A percentile compares a stretch with the other conserved stretches of the same genome.
These are phyloP conservation scores for Beauveria scarabaeidicola DNA, from an alignment of 2,329 filamentous ascomycete genomes.

Conservation along the genomic window DNA sequence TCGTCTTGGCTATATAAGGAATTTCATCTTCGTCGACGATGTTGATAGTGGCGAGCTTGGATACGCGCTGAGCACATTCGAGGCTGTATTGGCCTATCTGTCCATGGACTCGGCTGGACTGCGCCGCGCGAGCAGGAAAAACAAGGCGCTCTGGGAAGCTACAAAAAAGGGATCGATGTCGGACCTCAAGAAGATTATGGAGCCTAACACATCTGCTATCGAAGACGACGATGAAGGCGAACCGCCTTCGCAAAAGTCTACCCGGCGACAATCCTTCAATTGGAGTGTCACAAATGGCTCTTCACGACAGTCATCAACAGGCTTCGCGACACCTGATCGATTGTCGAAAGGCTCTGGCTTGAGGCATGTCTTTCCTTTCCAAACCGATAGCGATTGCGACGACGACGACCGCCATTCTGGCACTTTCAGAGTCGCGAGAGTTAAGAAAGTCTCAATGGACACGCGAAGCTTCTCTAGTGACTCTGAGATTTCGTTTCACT, in stretches of 20 bases:
- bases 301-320: conserved; percentile 34
- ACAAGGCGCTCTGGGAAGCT: conserved; percentile 82
- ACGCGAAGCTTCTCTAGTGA: conserved; percentile 79
- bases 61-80: conserved; percentile 91
- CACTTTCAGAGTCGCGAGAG: conserved; percentile 34
- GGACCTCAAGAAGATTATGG: conserved; percentile 69
- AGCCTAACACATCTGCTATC: conserved; percentile 51
- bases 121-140: conserved; percentile 75
- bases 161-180: conserved; percentile 67
- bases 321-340: conserved; percentile 35
- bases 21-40: conserved; percentile 96
- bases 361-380: conserved; percentile 87
- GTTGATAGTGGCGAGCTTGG: conserved; percentile 94
- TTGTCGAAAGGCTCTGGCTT: conserved; percentile 53
- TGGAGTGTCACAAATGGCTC: conserved; percentile 40
- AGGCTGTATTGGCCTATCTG: conserved; percentile 86
- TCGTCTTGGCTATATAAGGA: conserved; percentile 85
- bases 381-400: conserved; percentile 38
- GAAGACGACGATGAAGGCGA: conserved; percentile 37
- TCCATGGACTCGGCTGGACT: conserved; percentile 72
- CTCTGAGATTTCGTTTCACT: conserved; percentile 76
- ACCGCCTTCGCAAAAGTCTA: conserved; percentile 28
- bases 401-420: conserved; percentile 24
- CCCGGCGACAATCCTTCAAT: conserved; percentile 36
- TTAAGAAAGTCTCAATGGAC: conserved; percentile 84